A percentile compares a stretch with the other conserved stretches of the same genome.
These are phyloP conservation scores for Thielaviopsis ethacetica DNA, from an alignment of 2,329 filamentous ascomycete species.

Conservation along the genomic window DNA sequence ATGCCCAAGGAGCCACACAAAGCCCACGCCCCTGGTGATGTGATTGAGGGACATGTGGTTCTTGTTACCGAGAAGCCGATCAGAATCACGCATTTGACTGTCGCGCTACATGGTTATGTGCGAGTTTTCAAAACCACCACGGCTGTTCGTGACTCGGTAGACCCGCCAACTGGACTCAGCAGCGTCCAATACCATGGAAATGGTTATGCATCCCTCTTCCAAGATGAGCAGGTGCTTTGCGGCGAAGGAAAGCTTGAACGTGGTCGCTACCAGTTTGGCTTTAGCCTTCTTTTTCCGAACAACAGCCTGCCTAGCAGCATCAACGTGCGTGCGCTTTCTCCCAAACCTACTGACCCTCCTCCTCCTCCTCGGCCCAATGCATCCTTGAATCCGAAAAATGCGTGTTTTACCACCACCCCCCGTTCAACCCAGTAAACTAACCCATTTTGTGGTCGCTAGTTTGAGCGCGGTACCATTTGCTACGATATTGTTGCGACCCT, in stretches of 20 bases:
- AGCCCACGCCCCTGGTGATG: conserved; percentile 58
- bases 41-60: conserved; percentile 56
- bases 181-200: conserved; percentile 48
- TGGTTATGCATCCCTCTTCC: conserved; percentile 65
- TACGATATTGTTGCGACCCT: conserved; percentile 84
- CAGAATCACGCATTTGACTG: conserved; percentile 64
- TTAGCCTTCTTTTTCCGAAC: conserved; percentile 53
- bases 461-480: conserved; percentile 82
- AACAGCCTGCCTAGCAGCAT: conserved; percentile 76
- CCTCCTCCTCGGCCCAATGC: neutral
- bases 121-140: conserved; percentile 59
- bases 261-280: conserved; percentile 65
- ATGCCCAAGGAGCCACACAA: conserved; percentile 61
- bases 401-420: neutral
- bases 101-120: conserved; percentile 62
- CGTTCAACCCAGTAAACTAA: neutral
- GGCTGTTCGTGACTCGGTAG: conserved; percentile 30
- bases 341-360: neutral
- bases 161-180: conserved; percentile 3
- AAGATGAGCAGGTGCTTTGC: conserved; percentile 66
- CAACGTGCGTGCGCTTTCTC: conserved; percentile 59
- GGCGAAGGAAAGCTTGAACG: conserved; percentile 61
- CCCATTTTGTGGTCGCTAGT: conserved; percentile 35
- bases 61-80: conserved; percentile 58
- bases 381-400: neutral